These are phyloP conservation scores for Triangularia verruculosa DNA, from an alignment of 2,329 filamentous ascomycete species.

Conservation along the genomic window DNA sequence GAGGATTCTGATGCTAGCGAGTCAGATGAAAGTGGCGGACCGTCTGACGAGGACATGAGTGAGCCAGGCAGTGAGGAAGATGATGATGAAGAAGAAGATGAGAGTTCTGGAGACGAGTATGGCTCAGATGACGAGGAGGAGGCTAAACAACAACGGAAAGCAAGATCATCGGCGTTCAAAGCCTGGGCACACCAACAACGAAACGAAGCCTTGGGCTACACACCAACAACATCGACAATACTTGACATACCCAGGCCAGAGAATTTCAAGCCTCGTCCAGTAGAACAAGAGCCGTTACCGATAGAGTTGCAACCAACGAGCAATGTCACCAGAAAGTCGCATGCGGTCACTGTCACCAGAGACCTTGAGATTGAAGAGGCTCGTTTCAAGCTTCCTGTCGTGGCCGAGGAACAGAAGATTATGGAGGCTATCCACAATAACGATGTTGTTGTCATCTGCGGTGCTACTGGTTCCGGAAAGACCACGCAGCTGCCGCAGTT, in stretches of 20 bases:
- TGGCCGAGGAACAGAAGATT: slow-evolving; percentile 92
- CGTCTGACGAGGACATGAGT: slow-evolving; percentile 31
- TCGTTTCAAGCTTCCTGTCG: slow-evolving; percentile 78
- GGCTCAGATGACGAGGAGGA: slow-evolving; percentile 32
- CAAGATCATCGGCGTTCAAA: slow-evolving; percentile 72
- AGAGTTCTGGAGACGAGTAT: slow-evolving; percentile 32
- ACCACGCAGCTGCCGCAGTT: slow-evolving; percentile 98
- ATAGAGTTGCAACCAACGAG: slow-evolving; percentile 61
- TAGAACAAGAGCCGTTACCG: slow-evolving; percentile 70
- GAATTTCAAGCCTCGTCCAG: slow-evolving; percentile 64
- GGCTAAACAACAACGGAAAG: slow-evolving; percentile 35
- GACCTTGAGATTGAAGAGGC: slow-evolving; percentile 71
- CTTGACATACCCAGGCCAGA: slow-evolving; percentile 54
- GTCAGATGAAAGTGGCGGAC: slow-evolving; percentile 26
- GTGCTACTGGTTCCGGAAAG: slow-evolving; percentile 94
- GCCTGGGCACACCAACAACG: slow-evolving; percentile 83
- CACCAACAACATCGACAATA: slow-evolving; percentile 43
- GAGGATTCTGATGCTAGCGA: slow-evolving; percentile 32
- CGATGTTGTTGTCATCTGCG: slow-evolving; percentile 85
- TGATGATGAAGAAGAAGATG: slow-evolving; percentile 34
- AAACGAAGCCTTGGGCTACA: slow-evolving; percentile 74
- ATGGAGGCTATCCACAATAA: slow-evolving; percentile 98
- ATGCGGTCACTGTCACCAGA: slow-evolving; percentile 69
- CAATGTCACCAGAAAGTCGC: slow-evolving; percentile 66
- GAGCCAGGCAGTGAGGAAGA: slow-evolving; percentile 33